Base-by-base conservation (phyloP, 208 protist genomes). In the Borovskyia barvae region DNA sequence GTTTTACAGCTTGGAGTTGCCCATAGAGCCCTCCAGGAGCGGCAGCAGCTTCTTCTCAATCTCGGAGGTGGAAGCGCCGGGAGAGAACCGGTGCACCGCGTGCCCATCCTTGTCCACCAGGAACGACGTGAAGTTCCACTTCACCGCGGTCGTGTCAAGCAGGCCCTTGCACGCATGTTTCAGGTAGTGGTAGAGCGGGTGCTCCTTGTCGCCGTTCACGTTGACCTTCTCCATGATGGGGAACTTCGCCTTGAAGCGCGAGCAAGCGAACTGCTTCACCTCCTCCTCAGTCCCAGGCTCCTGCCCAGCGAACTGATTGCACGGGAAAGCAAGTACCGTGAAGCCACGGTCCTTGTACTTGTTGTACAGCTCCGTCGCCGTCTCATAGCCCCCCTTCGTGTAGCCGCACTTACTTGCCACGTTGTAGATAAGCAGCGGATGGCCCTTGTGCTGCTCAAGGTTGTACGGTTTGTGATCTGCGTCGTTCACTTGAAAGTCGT, bases 91-190 rank as follows among this genome's bases (percentile, higher is more conserved):
- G 19, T 60, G 36, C 42, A 90, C 76, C 6, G 83, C 69, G 12
- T 79, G 49, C 22, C 88, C 88, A 28, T 92, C 69, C 33, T 66
- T 57, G 53, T 95, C 76, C 47, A 90, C 72, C 30, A 97, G 65
- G 56, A 98, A 98, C 24, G 88, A 94, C 12, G 91, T 95, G 70
- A 97, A 97, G 74, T 97, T 97, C 92, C 94, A 97, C 74, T 94
- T 97, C 40, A 97, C 81, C 1, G 76, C 54, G 14, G 72, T 80
- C 17, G 59, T 77, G n/a, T 82, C 82, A 5, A 88, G 45, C 15
- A 80, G 36, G 26, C 92, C 92, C 46, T 25, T 57, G 15, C 69
- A 33, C 11, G 66, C 36, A 25, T 77, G 48, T 71, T 97, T 94
- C 37, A 97, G 53, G 53, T 82, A 96, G 20, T 76, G 55, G 62